These are phyloP conservation scores for Pisolithus marmoratus DNA, from an alignment of 768 basidiomycete species.

Conservation along the genomic window DNA sequence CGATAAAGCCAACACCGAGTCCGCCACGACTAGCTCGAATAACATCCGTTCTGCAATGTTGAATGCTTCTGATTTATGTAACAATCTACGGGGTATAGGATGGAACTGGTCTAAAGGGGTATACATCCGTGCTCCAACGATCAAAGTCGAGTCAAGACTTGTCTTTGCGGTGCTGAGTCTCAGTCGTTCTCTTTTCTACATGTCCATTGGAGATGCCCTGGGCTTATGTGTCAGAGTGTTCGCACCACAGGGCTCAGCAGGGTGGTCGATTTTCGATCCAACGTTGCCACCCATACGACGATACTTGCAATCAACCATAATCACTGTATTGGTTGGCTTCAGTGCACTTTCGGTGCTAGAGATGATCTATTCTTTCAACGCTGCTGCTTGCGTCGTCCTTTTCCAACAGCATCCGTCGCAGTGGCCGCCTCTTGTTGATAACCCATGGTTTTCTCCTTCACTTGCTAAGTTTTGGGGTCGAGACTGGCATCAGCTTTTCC, in stretches of 20 bases:
- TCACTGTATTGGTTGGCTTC: conserved; percentile 41
- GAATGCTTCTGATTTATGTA: conserved; percentile 23
- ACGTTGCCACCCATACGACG: conserved; percentile 27
- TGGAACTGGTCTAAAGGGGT: conserved; percentile 15
- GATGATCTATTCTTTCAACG: conserved; percentile 33
- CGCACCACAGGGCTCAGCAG: conserved; percentile 30
- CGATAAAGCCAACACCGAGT: neutral
- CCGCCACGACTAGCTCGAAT: neutral
- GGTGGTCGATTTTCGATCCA: conserved; percentile 34
- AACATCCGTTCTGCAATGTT: conserved; percentile 14
- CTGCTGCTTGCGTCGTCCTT: conserved; percentile 39
- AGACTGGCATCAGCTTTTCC: conserved; percentile 66
- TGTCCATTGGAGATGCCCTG: conserved; percentile 4
- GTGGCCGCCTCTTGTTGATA: conserved; percentile 61
- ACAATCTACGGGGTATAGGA: conserved; percentile 23
- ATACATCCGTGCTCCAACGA: conserved; percentile 10
- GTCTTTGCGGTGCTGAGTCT: conserved; percentile 15
- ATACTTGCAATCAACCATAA: conserved; percentile 37
- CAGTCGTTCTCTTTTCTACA: conserved; percentile 3
- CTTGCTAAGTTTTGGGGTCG: conserved; percentile 57
- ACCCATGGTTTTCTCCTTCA: conserved; percentile 54
- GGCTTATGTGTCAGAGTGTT: conserved; percentile 14
- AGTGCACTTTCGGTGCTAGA: conserved; percentile 43
- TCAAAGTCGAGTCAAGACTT: conserved; percentile 14
- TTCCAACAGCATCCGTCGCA: conserved; percentile 44